phyloP scores from a whole-genome alignment of 2,329 filamentous ascomycete genomes.

The Helotiales sp. region DNA sequence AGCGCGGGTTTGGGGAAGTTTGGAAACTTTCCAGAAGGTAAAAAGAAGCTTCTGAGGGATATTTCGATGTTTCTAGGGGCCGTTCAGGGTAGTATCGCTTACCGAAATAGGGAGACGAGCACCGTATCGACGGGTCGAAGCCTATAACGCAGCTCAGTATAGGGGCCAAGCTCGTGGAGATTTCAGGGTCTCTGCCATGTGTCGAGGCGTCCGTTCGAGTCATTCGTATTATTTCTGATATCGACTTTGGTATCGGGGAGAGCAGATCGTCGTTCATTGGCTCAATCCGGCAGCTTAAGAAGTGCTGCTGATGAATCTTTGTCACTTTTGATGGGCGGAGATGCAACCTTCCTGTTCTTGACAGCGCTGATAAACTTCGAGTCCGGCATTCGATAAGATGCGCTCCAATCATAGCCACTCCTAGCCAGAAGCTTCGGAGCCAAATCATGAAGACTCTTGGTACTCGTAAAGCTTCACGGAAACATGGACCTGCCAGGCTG shows the following conservation, averaged over 20 bases:
- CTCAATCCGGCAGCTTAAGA: not conserved
- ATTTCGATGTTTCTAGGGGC: not conserved
- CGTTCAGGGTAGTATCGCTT: no score
- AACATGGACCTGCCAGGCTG: slow-evolving; percentile 10
- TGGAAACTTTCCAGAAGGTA: not conserved
- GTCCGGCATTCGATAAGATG: not conserved
- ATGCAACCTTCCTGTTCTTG: not conserved
- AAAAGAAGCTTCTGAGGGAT: not conserved
- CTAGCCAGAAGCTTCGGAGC: no score
- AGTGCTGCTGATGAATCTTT: not conserved
- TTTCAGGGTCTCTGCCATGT: not conserved
- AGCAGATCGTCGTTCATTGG: not conserved
- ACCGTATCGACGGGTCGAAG: no score
- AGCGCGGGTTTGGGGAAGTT: not conserved
- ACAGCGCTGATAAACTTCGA: not conserved
- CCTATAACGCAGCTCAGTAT: no score
- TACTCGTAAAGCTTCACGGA: not conserved
- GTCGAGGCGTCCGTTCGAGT: not conserved
- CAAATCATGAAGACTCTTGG: no score
- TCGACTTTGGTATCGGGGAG: not conserved
- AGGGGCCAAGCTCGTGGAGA: not conserved
- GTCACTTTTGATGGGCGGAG: no score
- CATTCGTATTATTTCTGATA: no score
- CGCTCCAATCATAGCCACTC: not conserved
- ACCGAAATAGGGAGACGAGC: not conserved